Evolutionary conservation across 805 yeast species (phyloP), one percentile per base, ranked within the genome.

Genomic region (Saccharomycopsis oosterbeekiorum): DNA sequence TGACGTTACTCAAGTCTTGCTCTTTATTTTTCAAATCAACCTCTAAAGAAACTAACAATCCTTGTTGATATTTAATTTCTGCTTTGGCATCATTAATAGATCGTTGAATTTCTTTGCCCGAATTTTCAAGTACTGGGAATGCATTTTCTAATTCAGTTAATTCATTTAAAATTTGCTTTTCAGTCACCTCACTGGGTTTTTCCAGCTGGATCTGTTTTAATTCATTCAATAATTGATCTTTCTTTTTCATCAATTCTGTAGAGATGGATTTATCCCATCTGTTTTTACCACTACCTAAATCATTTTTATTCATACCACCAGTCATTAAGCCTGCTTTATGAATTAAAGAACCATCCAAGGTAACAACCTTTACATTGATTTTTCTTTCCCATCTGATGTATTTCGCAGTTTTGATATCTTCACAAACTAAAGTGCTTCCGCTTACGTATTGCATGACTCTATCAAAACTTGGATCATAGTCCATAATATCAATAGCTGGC

Each of bases 301-400:
- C 69, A 21, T 76, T 76, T n/a, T 77, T 76, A 5, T 83, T 77
- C 36, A 78, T 74, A 66, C 97, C 97, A 70, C 97, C 97, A 9
- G 97, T 87, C 96, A 94, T 89, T 42, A 91, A 77, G 6, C 97
- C 97, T 4, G 93, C 85, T 68, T 83, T 84, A 69, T 89, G 90
- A 56, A 94, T 88, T 37, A 91, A 76, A 0, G 93, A 82, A 1
- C 99, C 99, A 57, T 89, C 90, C 14, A 89, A 68, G 0, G 97
- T 82, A 1, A 92, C 96, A 57, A 88, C 74, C 70, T 88, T 90
- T 50, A 82, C 83, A 57, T 79, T 79, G 36, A 83, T 73, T 8
- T 78, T 75, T 42, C 75, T 73, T 19, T 78, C 77, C 93, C 96
- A 89, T 69, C 89, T 84, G 62, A 93, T 73, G 1, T 77, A 74